Percentiles rank a stretch among this genome's conserved stretches.
Evolutionary conservation across 768 basidiomycete genomes (phyloP).

Genomic region (Hygrophorus pudorinus): DNA sequence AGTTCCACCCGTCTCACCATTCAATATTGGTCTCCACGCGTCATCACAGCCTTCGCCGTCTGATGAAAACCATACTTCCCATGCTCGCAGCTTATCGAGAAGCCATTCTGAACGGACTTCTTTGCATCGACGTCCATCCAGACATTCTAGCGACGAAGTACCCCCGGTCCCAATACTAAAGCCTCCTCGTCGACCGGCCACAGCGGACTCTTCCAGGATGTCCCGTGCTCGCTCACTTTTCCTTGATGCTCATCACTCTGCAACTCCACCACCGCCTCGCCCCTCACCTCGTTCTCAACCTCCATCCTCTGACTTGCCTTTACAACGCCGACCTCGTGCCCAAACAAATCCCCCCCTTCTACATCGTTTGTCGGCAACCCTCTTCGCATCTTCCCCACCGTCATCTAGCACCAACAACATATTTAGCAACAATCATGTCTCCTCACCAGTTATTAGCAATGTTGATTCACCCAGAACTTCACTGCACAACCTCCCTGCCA

Average conservation of each 20-base stretch:
- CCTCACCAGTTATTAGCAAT: slow-evolving; percentile 11
- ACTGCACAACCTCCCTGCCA: slow-evolving; percentile 30
- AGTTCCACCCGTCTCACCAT: slow-evolving; percentile 21
- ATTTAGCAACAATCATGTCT: slow-evolving; percentile 8
- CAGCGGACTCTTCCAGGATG: slow-evolving; percentile 26
- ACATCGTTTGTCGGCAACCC: slow-evolving; percentile 58
- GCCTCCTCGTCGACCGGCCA: slow-evolving; percentile 26
- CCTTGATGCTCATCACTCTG: slow-evolving; percentile 13
- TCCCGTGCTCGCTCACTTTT: slow-evolving; percentile 20
- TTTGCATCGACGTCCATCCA: slow-evolving; percentile 8
- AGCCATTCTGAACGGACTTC: slow-evolving; percentile 30
- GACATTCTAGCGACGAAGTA: slow-evolving; percentile 3
- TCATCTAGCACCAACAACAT: slow-evolving; percentile 21
- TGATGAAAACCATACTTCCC: slow-evolving; percentile 4
- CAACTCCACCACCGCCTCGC: slow-evolving; percentile 10
- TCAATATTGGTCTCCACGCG: slow-evolving; percentile 12
- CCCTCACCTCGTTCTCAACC: slow-evolving; percentile 4
- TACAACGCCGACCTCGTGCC: slow-evolving; percentile 24
- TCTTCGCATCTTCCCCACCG: slow-evolving; percentile 41
- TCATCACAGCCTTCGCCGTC: slow-evolving; percentile 12
- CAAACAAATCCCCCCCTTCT: slow-evolving; percentile 63
- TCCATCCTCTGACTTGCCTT: slow-evolving; percentile 9
- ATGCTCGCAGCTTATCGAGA: slow-evolving; percentile 28
- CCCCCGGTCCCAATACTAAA: background rate
- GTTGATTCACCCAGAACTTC: slow-evolving; percentile 36